Conservation (phyloP, 139 green algal genomes). For the Gonium pectorale region DNA sequence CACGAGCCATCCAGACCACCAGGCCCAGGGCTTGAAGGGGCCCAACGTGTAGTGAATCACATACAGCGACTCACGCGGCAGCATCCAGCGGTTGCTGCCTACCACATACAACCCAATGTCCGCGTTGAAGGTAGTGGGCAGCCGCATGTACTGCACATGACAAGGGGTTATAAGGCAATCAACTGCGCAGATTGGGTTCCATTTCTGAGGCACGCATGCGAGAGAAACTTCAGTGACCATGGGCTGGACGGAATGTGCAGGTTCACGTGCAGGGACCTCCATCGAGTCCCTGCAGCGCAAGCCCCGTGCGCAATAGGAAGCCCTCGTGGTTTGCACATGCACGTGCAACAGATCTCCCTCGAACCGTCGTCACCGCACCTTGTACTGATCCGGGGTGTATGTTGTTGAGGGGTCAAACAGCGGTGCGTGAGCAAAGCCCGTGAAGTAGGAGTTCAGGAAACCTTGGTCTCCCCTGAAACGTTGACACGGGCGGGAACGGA, state of each 20-base stretch:
- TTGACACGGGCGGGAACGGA: too few species aligned
- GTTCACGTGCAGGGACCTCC: too few species aligned
- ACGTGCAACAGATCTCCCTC: too few species aligned
- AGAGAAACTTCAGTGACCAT: too few species aligned
- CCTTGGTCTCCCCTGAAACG: conserved; percentile 73
- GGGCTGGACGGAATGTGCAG: too few species aligned
- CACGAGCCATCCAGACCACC: conserved; percentile 77
- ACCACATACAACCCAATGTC: conserved; percentile 84
- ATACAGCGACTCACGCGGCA: conserved; percentile 60
- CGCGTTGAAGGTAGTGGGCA: conserved; percentile 79
- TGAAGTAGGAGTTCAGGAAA: conserved; percentile 84
- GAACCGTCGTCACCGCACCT: conserved; percentile 15
- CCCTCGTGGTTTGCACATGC: too few species aligned
- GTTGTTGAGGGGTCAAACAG: conserved; percentile 72
- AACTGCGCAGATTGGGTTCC: too few species aligned
- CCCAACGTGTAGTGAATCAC: conserved; percentile 86
- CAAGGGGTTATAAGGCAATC: too few species aligned
- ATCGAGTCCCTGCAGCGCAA: too few species aligned
- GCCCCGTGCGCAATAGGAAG: too few species aligned
- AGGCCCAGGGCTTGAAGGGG: conserved; percentile 85
- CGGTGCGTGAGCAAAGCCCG: conserved; percentile 64
- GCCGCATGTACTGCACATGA: conserved; percentile 59
- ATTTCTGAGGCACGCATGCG: too few species aligned
- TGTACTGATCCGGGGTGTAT: conserved; percentile 52
- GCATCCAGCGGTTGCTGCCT: conserved; percentile 73